phyloP scores from a whole-genome alignment of 2,329 filamentous ascomycete genomes.

The Claviceps digitariae region DNA sequence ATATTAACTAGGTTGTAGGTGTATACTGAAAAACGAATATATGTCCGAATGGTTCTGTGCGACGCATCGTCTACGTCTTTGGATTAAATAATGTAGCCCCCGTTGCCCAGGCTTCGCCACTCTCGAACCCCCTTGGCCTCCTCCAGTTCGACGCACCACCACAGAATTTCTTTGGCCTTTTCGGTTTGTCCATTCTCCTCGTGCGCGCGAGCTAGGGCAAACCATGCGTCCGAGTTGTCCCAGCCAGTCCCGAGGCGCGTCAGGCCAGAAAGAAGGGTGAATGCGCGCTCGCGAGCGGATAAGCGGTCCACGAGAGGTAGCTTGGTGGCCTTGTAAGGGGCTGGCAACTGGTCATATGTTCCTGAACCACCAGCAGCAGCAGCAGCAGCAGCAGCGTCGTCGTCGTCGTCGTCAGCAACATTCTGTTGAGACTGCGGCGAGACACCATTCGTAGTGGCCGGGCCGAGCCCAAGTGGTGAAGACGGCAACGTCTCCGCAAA shows the following conservation, averaged over 20 bases:
- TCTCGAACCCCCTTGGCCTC: slow-evolving; percentile 66
- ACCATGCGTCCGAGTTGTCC: slow-evolving; percentile 93
- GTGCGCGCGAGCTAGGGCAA: slow-evolving; percentile 70
- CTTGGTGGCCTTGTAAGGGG: slow-evolving; percentile 42
- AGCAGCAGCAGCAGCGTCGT: not conserved
- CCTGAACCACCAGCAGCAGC: slow-evolving; percentile 4
- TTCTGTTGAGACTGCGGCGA: slow-evolving; percentile 9
- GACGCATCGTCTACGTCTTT: not conserved
- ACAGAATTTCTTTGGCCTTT: slow-evolving; percentile 82
- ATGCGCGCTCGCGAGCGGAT: slow-evolving; percentile 81
- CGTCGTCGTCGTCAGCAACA: not conserved
- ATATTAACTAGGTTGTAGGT: not conserved
- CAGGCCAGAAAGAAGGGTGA: slow-evolving; percentile 64
- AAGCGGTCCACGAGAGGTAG: slow-evolving; percentile 67
- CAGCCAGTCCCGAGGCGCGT: slow-evolving; percentile 79
- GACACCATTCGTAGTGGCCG: slow-evolving; percentile 11
- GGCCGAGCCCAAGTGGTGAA: slow-evolving; percentile 33
- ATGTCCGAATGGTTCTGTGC: not conserved
- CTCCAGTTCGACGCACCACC: slow-evolving; percentile 96
- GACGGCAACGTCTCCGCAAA: slow-evolving; percentile 21
- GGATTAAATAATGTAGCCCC: slow-evolving; percentile 43
- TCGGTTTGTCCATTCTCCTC: slow-evolving; percentile 76
- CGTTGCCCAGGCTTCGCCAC: slow-evolving; percentile 59
- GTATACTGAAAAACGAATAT: not conserved
- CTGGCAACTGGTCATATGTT: slow-evolving; percentile 28